phyloP scores from a whole-genome alignment of 495 filamentous ascomycete genomes.

The Penicillium malachiteum region DNA sequence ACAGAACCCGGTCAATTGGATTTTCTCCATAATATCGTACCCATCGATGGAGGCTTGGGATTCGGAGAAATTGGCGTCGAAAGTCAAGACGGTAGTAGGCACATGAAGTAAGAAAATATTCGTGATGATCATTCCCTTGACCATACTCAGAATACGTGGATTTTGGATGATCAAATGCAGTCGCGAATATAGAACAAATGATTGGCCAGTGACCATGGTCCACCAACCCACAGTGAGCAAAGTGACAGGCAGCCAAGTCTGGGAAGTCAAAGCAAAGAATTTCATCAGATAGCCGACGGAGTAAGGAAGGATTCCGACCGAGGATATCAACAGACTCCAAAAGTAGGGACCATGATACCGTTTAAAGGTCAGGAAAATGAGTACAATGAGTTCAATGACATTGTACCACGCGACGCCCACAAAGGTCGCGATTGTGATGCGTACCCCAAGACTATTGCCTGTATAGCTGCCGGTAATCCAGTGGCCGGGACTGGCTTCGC shows the following conservation, averaged over 20 bases:
- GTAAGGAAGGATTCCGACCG: slow-evolving; percentile 32
- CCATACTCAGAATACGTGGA: slow-evolving; percentile 21
- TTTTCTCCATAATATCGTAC: slow-evolving; percentile 32
- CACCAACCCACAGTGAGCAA: slow-evolving; percentile 39
- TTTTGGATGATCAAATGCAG: slow-evolving; percentile 39
- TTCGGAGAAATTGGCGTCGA: slow-evolving; percentile 23
- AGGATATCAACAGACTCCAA: slow-evolving; percentile 41
- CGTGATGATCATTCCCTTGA: slow-evolving; percentile 37
- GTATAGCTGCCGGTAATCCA: slow-evolving; percentile 32
- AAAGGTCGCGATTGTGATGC: slow-evolving; percentile 40
- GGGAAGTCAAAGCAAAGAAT: slow-evolving; percentile 31
- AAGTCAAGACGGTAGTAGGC: slow-evolving; percentile 34
- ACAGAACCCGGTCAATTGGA: slow-evolving; percentile 30
- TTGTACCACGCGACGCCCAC: slow-evolving; percentile 40
- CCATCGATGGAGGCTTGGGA: slow-evolving; percentile 16
- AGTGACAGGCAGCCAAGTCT: slow-evolving; percentile 29
- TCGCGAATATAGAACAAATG: slow-evolving; percentile 41
- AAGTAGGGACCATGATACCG: slow-evolving; percentile 42
- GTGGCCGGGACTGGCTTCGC: slow-evolving; percentile 25
- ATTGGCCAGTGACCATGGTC: slow-evolving; percentile 42
- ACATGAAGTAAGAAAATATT: slow-evolving; percentile 36
- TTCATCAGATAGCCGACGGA: slow-evolving; percentile 39
- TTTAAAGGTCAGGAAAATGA: slow-evolving; percentile 44
- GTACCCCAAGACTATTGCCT: slow-evolving; percentile 23
- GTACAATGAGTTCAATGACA: slow-evolving; percentile 37